A percentile compares a stretch with the other conserved stretches of the same genome.
Conservation (phyloP, 2,329 filamentous ascomycete species). For the Fusarium paranaense region DNA sequence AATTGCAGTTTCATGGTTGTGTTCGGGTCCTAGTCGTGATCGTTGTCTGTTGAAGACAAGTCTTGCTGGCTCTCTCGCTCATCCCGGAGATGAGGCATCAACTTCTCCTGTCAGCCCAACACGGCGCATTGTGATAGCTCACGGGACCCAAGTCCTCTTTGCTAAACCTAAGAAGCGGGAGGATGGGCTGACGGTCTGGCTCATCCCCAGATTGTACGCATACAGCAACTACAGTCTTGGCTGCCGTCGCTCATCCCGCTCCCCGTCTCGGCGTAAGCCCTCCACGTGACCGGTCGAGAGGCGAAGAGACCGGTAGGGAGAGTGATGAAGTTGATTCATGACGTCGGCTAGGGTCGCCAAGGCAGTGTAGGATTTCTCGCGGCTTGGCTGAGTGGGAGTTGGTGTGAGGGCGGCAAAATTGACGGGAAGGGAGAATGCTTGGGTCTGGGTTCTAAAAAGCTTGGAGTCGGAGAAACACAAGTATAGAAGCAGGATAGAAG, state of each 20-base stretch:
- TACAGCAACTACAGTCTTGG: constrained; percentile 13
- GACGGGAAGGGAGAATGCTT: neutral
- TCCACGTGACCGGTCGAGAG: constrained; percentile 26
- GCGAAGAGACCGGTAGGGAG: neutral
- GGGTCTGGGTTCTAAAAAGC: neutral
- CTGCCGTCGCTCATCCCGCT: constrained; percentile 25
- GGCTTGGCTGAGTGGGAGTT: constrained; percentile 7
- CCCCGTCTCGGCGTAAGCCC: neutral
- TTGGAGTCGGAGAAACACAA: neutral
- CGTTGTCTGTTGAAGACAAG: neutral
- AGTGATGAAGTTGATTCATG: neutral
- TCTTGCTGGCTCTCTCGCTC: neutral
- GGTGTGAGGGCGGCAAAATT: constrained; percentile 24
- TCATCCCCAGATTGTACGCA: neutral
- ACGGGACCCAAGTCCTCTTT: neutral
- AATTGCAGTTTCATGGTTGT: neutral
- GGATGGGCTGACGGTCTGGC: neutral
- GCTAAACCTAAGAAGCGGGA: neutral
- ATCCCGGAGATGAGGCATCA: neutral
- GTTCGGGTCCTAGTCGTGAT: neutral
- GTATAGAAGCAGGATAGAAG: constrained; percentile 1
- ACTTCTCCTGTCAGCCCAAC: neutral
- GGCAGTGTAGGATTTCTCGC: neutral
- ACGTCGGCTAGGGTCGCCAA: constrained; percentile 15
- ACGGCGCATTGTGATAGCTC: neutral